Conservation (phyloP, 306 rosid species). For the Malus sieversii region DNA sequence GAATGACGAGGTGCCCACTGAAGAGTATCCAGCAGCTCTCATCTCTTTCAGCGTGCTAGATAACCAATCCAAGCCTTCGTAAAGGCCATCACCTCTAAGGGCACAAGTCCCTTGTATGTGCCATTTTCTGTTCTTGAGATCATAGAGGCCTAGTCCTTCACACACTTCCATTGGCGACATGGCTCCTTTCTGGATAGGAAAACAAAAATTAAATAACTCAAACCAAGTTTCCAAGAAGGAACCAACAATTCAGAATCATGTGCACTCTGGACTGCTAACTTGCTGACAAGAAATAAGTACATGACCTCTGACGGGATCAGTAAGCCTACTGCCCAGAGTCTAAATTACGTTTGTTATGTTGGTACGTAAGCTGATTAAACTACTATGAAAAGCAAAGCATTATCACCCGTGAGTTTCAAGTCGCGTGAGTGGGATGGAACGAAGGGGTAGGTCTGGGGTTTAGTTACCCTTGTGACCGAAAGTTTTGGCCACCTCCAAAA, state of each 20-base stretch:
- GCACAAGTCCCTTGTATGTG: constrained; percentile 96
- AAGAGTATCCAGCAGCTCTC: constrained; percentile 74
- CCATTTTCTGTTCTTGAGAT: constrained; percentile 91
- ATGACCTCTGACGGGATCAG: background rate
- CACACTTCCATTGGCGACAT: constrained; percentile 94
- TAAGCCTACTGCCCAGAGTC: background rate
- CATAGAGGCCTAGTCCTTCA: constrained; percentile 87
- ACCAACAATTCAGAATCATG: background rate
- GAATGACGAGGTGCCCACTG: constrained; percentile 72
- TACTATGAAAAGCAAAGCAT: background rate
- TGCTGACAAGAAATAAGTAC: background rate
- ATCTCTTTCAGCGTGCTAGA: constrained; percentile 81
- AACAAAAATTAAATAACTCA: background rate
- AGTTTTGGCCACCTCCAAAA: background rate
- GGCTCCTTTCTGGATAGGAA: constrained; percentile 62
- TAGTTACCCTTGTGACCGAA: background rate
- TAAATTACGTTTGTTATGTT: background rate
- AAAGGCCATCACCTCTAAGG: constrained; percentile 87
- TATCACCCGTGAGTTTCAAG: background rate
- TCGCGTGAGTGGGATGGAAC: background rate
- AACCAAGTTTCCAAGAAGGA: background rate
- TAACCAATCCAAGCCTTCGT: constrained; percentile 95
- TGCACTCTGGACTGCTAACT: background rate
- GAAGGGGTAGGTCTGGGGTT: background rate
- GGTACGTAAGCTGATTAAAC: background rate